phyloP scores from a whole-genome alignment of 345 rosid genomes.

The Kernera saxatilis region DNA sequence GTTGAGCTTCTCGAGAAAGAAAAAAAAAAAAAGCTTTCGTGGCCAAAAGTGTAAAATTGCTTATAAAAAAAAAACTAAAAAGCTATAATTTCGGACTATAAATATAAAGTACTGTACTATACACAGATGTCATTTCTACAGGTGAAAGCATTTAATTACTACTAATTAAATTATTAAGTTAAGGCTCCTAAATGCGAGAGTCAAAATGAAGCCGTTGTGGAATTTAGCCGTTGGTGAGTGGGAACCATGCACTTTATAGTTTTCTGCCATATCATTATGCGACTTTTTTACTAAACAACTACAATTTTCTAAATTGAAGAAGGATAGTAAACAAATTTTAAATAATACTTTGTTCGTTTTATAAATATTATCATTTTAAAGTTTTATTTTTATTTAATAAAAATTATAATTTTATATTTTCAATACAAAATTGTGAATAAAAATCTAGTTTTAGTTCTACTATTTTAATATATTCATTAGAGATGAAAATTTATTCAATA shows the following conservation, averaged over 20 bases:
- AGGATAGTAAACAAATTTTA: not conserved
- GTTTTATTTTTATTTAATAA: too few relatives aligned
- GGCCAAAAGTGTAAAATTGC: constrained; percentile 5
- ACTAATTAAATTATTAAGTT: constrained; percentile 2
- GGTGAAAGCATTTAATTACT: not conserved
- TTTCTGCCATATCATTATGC: not conserved
- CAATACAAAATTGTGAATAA: too few relatives aligned
- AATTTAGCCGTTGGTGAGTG: constrained; percentile 28
- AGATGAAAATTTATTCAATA: too few relatives aligned
- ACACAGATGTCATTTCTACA: not conserved
- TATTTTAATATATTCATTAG: too few relatives aligned
- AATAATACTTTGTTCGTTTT: too few relatives aligned
- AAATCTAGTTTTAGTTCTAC: too few relatives aligned
- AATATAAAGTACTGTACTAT: not conserved
- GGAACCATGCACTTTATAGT: constrained; percentile 19
- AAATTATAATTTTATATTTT: too few relatives aligned
- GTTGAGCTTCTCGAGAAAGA: not conserved
- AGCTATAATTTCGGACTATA: not conserved
- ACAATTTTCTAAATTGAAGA: too few relatives aligned
- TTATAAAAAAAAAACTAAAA: not conserved
- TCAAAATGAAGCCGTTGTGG: constrained; percentile 21
- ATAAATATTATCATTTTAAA: too few relatives aligned
- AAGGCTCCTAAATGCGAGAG: constrained; percentile 20
- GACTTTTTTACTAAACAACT: not conserved
- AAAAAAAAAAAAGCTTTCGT: not conserved